A percentile compares a stretch with the other conserved stretches of the same genome.
Conservation (phyloP, 2,329 filamentous ascomycete genomes). For the Leptographium procerum region DNA sequence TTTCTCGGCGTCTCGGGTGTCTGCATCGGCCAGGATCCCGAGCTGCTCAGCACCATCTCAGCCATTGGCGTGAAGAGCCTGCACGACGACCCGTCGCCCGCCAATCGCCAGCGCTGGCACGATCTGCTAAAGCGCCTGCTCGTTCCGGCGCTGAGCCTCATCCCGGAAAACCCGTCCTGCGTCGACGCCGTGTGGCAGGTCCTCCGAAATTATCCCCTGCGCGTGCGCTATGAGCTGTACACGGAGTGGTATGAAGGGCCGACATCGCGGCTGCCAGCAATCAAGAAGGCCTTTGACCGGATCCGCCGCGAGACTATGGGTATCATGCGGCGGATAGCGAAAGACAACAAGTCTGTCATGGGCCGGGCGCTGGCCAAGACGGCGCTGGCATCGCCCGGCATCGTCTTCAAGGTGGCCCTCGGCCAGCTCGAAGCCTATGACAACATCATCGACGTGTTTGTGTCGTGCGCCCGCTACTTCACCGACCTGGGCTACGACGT, state of each 20-base stretch:
- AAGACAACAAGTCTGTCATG: conserved; percentile 77
- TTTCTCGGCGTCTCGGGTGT: conserved; percentile 78
- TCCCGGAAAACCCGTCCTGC: conserved; percentile 69
- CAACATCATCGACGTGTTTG: conserved; percentile 88
- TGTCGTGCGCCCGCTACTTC: conserved; percentile 90
- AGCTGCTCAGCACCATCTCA: conserved; percentile 69
- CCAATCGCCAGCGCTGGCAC: conserved; percentile 70
- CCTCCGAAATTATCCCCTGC: conserved; percentile 64
- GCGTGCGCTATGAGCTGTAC: conserved; percentile 77
- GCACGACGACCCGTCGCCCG: conserved; percentile 53
- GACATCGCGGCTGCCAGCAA: conserved; percentile 63
- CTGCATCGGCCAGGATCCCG: conserved; percentile 75
- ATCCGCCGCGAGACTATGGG: conserved; percentile 71
- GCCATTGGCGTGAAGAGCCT: conserved; percentile 73
- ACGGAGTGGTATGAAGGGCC: conserved; percentile 82
- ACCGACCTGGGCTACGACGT: conserved; percentile 89
- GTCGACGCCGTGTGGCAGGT: conserved; percentile 82
- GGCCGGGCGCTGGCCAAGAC: conserved; percentile 82
- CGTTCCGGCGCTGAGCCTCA: conserved; percentile 80
- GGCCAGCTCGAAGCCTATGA: conserved; percentile 88
- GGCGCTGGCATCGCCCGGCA: conserved; percentile 79
- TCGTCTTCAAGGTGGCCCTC: conserved; percentile 83
- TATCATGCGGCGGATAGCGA: conserved; percentile 79
- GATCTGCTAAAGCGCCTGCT: conserved; percentile 73
- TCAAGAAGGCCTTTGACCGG: conserved; percentile 66